A percentile compares a stretch with the other conserved stretches of the same genome.
Evolutionary conservation across 192 early-diverging fungal genomes (phyloP).

Genomic region (Dissophora globulifera): DNA sequence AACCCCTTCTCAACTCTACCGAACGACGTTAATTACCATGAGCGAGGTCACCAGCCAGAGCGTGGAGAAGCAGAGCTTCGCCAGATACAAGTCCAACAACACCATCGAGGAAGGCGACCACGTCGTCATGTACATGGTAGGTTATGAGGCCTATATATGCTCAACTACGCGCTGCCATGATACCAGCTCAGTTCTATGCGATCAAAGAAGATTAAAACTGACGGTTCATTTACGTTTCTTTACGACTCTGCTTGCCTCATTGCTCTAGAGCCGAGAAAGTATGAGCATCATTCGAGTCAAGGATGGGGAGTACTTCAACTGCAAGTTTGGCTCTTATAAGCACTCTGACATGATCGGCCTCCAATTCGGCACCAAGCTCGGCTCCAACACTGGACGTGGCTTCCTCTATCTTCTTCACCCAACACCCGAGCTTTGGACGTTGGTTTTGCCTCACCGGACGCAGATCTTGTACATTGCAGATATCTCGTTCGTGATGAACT

Average conservation of each 20-base stretch:
- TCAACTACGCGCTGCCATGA: too few species aligned
- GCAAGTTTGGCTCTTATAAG: conserved; percentile 82
- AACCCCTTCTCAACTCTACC: neutral
- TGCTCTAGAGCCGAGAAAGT: conserved; percentile 72
- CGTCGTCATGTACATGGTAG: conserved; percentile 80
- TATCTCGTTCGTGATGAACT: conserved; percentile 88
- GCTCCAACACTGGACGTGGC: conserved; percentile 71
- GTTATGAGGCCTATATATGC: neutral
- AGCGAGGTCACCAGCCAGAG: conserved; percentile 9
- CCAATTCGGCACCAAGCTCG: conserved; percentile 83
- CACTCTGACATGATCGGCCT: conserved; percentile 90
- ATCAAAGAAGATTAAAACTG: neutral
- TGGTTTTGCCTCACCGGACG: conserved; percentile 91
- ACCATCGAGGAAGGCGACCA: conserved; percentile 82
- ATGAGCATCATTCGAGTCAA: conserved; percentile 73
- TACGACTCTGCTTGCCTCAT: too few species aligned
- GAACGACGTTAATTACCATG: conserved; percentile 4
- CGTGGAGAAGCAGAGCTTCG: conserved; percentile 46
- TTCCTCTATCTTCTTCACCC: conserved; percentile 90
- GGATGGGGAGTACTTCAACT: conserved; percentile 72
- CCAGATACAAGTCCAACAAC: conserved; percentile 50
- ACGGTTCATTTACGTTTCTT: too few species aligned
- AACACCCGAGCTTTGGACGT: conserved; percentile 97
- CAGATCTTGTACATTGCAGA: conserved; percentile 97
- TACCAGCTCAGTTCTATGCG: too few species aligned